Evolutionary conservation across 352 stramenopile genomes (phyloP).

Genomic region (Pythium rhizo-oryzae): DNA sequence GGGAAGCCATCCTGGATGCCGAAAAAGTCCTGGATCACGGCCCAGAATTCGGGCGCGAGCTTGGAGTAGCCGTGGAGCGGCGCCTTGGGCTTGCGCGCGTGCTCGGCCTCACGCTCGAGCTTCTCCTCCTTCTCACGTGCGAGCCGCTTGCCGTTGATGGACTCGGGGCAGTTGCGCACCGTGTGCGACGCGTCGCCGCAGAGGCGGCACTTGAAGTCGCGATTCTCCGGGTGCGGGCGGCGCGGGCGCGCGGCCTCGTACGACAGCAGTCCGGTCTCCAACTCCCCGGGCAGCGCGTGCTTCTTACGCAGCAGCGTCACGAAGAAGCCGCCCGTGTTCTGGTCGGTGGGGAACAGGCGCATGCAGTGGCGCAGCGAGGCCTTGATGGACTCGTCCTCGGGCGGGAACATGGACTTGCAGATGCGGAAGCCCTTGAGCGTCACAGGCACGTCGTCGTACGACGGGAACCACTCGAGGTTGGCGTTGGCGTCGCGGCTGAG

Average conservation of each 20-base stretch:
- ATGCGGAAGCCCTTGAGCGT: slow-evolving; percentile 69
- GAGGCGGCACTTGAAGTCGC: slow-evolving; percentile 37
- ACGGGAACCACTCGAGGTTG: slow-evolving; percentile 52
- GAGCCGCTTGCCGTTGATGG: slow-evolving; percentile 35
- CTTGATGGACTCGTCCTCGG: slow-evolving; percentile 44
- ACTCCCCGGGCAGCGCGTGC: slow-evolving; percentile 34
- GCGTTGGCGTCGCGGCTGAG: slow-evolving; percentile 46
- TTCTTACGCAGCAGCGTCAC: slow-evolving; percentile 93
- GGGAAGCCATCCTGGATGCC: slow-evolving; percentile 62
- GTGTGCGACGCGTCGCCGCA: slow-evolving; percentile 35
- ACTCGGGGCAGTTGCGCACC: slow-evolving; percentile 45
- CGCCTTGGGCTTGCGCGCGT: slow-evolving; percentile 14
- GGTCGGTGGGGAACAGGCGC: slow-evolving; percentile 96
- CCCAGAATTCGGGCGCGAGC: slow-evolving; percentile 56
- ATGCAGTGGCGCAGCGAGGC: slow-evolving; percentile 79
- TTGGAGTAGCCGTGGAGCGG: slow-evolving; percentile 54
- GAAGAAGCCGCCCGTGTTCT: slow-evolving; percentile 99
- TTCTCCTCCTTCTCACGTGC: slow-evolving; percentile 27
- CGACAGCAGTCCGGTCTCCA: slow-evolving; percentile 44
- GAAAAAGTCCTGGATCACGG: slow-evolving; percentile 64
- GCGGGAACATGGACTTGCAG: slow-evolving; percentile 83
- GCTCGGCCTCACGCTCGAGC: slow-evolving; percentile 19
- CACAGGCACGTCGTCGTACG: slow-evolving; percentile 54
- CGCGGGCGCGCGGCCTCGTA: slow-evolving; percentile 37
- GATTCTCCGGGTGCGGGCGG: slow-evolving; percentile 25